phyloP scores from a whole-genome alignment of 2,329 filamentous ascomycete species.

The Diaporthe helianthi region DNA sequence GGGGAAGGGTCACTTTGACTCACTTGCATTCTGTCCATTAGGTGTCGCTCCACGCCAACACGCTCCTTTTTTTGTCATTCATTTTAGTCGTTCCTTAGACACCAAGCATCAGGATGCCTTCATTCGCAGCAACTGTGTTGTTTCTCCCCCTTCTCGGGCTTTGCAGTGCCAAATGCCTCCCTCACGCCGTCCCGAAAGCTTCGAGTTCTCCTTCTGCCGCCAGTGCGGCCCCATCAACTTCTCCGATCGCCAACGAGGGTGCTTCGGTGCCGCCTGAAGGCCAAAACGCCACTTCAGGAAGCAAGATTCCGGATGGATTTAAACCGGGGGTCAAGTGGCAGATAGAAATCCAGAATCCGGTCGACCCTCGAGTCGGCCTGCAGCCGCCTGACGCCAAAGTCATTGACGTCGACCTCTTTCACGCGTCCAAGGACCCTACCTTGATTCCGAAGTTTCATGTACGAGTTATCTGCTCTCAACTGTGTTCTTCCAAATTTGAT shows the following conservation, averaged over 20 bases:
- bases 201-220: neutral
- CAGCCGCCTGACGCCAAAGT: slow-evolving; percentile 31
- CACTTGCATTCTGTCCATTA: neutral
- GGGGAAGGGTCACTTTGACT: no score
- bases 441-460: slow-evolving; percentile 29
- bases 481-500: neutral
- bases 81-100: slow-evolving; percentile 2
- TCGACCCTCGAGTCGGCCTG: slow-evolving; percentile 25
- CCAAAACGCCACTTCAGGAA: slow-evolving; percentile 3
- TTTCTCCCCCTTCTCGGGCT: slow-evolving; percentile 18
- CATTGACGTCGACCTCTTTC: slow-evolving; percentile 31
- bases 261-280: neutral
- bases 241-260: neutral
- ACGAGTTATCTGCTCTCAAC: neutral
- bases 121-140: slow-evolving; percentile 29
- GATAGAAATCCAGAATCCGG: slow-evolving; percentile 31
- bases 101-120: slow-evolving; percentile 32
- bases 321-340: slow-evolving; percentile 32
- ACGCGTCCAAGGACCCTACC: slow-evolving; percentile 27
- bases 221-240: neutral
- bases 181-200: neutral
- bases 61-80: neutral
- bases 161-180: slow-evolving; percentile 16
- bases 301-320: neutral
- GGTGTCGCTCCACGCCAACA: slow-evolving; percentile 1